A percentile compares a stretch with the other conserved stretches of the same genome.
phyloP scores from a whole-genome alignment of 2,329 filamentous ascomycete genomes.

The Ascochyta fabae region DNA sequence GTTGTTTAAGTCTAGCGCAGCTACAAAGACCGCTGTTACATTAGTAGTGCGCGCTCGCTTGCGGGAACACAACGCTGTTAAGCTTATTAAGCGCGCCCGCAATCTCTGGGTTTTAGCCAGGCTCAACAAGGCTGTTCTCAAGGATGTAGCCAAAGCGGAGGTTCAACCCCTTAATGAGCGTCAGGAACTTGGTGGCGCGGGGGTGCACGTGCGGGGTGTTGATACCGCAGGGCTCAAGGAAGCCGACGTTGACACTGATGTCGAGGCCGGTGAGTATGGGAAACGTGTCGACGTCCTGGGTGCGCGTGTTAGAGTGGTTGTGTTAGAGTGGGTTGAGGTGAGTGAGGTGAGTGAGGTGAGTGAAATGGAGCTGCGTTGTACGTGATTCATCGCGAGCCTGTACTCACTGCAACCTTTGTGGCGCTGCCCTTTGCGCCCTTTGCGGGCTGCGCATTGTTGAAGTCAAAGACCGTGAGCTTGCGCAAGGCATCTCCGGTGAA shows the following conservation, averaged over 20 bases:
- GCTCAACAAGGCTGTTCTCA: slow-evolving; percentile 52
- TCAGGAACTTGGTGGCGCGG: slow-evolving; percentile 56
- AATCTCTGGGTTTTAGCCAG: slow-evolving; percentile 21
- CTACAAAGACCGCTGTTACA: slow-evolving; percentile 56
- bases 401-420: slow-evolving; percentile 26
- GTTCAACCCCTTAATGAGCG: slow-evolving; percentile 49
- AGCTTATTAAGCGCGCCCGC: slow-evolving; percentile 22
- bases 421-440: slow-evolving; percentile 61
- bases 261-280: slow-evolving; percentile 47
- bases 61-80: slow-evolving; percentile 56
- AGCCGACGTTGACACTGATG: slow-evolving; percentile 47
- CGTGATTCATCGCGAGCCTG: background rate
- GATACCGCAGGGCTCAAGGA: slow-evolving; percentile 53
- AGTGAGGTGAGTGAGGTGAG: too few species aligned
- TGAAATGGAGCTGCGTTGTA: background rate
- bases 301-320: background rate
- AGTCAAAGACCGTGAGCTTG: slow-evolving; percentile 67
- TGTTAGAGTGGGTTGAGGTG: too few species aligned
- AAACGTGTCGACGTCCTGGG: slow-evolving; percentile 45
- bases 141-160: slow-evolving; percentile 55
- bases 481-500: slow-evolving; percentile 38
- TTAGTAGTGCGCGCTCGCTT: slow-evolving; percentile 56
- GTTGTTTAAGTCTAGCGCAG: slow-evolving; percentile 53
- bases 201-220: slow-evolving; percentile 58
- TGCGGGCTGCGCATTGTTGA: slow-evolving; percentile 52